Evolutionary conservation across 1,284 basidiomycete genomes (phyloP), one percentile per base, ranked within the genome.

Genomic region (Cryptococcus sp.): DNA sequence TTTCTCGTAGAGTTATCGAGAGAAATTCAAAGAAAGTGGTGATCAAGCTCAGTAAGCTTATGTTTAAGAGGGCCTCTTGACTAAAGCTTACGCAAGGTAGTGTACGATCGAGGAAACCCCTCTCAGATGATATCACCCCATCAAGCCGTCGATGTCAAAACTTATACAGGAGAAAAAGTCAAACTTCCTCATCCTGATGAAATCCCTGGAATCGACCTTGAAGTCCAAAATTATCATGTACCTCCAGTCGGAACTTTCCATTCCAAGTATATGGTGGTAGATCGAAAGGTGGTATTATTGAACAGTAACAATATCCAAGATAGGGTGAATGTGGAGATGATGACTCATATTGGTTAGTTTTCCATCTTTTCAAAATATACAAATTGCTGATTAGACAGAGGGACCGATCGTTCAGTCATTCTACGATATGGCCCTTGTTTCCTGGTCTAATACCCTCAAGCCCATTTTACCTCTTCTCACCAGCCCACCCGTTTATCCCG

Each of bases 301-400:
- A 85, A 85, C 69, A 83, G 81, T 55, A 86, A 86, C 73, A 88
- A 88, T 58, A 85, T 88, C 49, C 86, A 87, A 68, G 71, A 76
- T 71, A 68, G 70, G 10, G 66, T 66, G 14, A 85, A 86, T 66
- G 68, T 86, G 56, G 84, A 87, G 73, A 83, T 86, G 83, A 86
- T 83, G 80, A 68, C 78, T 5, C 83, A 84, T 60, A 74, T 84
- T 42, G 58, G 58, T 59, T 13, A 53, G 58, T 41, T 10, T 30
- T 32, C n/a, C n/a, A 13, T 38, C 14, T 13, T 4, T n/a, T 34
- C 30, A 37, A 37, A 31, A 44, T 33, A 10, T 41, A n/a, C 10
- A 10, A 41, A 10, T 10, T 10, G 34, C 14, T 10, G 32, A 45
- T 7, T 23, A 23, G 4, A 13, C 37, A 59, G 86, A 87, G 66